These are phyloP conservation scores for Aspergillus leporis DNA, from an alignment of 495 filamentous ascomycete genomes.

Conservation along the genomic window DNA sequence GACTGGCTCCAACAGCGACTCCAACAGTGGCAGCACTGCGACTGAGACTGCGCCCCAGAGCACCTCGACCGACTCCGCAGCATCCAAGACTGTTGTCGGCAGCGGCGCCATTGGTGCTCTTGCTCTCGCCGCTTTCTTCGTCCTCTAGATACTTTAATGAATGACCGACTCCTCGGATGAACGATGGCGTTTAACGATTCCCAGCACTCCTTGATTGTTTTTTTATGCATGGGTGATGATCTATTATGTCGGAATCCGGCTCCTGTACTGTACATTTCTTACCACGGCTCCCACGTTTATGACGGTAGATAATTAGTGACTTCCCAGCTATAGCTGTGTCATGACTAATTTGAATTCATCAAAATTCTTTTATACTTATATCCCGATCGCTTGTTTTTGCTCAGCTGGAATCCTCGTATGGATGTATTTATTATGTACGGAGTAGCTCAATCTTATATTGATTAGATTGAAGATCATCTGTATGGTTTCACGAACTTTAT, in stretches of 20 bases:
- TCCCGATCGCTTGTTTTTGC: neutral
- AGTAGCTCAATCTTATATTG: neutral
- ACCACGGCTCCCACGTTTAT: neutral
- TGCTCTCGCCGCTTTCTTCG: constrained; percentile 41
- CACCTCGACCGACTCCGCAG: constrained; percentile 32
- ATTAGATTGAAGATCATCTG: neutral
- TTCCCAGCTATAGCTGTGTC: neutral
- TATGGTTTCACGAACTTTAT: neutral
- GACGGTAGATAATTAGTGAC: constrained; percentile 6
- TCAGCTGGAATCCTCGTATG: neutral
- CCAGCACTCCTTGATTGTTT: neutral
- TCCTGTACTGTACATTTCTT: constrained; percentile 9
- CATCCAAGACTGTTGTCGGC: constrained; percentile 36
- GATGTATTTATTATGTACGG: neutral
- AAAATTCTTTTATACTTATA: neutral
- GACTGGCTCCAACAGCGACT: constrained; percentile 17
- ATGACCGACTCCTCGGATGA: constrained; percentile 4
- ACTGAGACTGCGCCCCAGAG: constrained; percentile 18
- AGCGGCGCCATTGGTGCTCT: constrained; percentile 39
- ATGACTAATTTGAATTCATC: neutral
- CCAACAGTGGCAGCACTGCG: constrained; percentile 9
- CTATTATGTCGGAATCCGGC: neutral
- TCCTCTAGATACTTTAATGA: constrained; percentile 33
- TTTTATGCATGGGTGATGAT: constrained; percentile 9
- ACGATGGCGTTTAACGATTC: constrained; percentile 7